Evolutionary conservation across 83 land plant genomes (phyloP).

Genomic region (Thuja plicata): DNA sequence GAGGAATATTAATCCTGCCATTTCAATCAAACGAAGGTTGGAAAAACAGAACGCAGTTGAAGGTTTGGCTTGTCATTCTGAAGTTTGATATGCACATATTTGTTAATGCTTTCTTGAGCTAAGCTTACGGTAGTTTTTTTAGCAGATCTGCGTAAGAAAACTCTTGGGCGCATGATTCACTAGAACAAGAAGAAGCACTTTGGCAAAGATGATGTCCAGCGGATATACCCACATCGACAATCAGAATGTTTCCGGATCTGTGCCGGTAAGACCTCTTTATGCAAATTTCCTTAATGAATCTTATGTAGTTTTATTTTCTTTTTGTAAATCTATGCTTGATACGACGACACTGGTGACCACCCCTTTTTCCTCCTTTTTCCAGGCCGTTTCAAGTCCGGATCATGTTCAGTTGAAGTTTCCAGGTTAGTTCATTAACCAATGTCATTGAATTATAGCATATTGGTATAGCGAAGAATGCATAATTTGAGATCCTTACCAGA

Average conservation of each 20-base stretch:
- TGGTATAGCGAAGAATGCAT: background rate
- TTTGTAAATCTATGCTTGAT: constrained; percentile 22
- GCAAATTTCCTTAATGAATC: background rate
- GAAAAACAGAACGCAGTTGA: no score
- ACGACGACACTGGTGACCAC: no score
- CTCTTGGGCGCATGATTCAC: no score
- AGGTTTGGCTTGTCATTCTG: no score
- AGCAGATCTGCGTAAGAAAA: no score
- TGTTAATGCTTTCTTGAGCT: no score
- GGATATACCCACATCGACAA: constrained; percentile 43
- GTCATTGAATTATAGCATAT: background rate
- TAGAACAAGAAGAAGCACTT: background rate
- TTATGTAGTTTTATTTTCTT: background rate
- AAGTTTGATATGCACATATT: no score
- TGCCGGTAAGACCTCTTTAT: constrained; percentile 38
- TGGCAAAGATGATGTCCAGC: constrained; percentile 54
- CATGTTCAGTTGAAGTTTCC: constrained; percentile 53
- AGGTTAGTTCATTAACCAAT: constrained; percentile 24
- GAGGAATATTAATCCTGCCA: no score
- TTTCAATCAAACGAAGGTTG: no score
- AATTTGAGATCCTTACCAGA: background rate
- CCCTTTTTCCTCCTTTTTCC: background rate
- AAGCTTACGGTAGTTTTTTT: no score
- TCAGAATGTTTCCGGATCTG: constrained; percentile 58
- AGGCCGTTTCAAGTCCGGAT: constrained; percentile 59